phyloP scores from a whole-genome alignment of 345 rosid genomes.

The Hevea brasiliensis region DNA sequence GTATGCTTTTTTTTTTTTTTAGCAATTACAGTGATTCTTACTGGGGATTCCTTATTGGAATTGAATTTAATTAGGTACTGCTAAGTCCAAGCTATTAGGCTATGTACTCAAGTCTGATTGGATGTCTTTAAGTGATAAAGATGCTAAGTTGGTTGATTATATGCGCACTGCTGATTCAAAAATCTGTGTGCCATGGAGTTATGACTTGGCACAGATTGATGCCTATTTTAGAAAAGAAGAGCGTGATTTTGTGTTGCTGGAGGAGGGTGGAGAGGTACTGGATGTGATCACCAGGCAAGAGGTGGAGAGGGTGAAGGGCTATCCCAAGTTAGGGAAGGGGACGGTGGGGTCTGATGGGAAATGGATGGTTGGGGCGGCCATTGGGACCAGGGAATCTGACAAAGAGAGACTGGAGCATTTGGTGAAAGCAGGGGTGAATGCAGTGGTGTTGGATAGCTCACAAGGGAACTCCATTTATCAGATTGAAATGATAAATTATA shows the following conservation, averaged over 20 bases:
- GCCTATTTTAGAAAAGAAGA: constrained; percentile 40
- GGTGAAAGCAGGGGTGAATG: constrained; percentile 69
- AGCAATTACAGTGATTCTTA: no score
- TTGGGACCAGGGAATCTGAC: constrained; percentile 80
- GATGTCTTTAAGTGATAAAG: constrained; percentile 46
- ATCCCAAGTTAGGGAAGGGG: constrained; percentile 66
- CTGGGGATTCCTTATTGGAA: no score
- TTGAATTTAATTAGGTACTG: constrained; percentile 33
- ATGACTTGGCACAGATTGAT: constrained; percentile 56
- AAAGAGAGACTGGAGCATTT: constrained; percentile 77
- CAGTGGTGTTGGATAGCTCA: constrained; percentile 80
- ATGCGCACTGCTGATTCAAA: constrained; percentile 48
- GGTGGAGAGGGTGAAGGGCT: constrained; percentile 67
- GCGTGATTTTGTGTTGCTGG: constrained; percentile 53
- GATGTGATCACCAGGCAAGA: constrained; percentile 68
- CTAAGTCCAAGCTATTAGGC: constrained; percentile 53
- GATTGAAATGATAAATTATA: constrained; percentile 80
- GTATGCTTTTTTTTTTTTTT: neutral
- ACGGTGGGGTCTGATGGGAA: constrained; percentile 69
- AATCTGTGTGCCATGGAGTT: constrained; percentile 50
- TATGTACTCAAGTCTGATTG: constrained; percentile 63
- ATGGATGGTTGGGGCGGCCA: constrained; percentile 94
- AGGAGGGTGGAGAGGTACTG: constrained; percentile 53
- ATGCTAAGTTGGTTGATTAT: constrained; percentile 53
- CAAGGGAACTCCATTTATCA: constrained; percentile 90